phyloP scores from a whole-genome alignment of 2,329 filamentous ascomycete species.

The Diaporthe ilicicola region DNA sequence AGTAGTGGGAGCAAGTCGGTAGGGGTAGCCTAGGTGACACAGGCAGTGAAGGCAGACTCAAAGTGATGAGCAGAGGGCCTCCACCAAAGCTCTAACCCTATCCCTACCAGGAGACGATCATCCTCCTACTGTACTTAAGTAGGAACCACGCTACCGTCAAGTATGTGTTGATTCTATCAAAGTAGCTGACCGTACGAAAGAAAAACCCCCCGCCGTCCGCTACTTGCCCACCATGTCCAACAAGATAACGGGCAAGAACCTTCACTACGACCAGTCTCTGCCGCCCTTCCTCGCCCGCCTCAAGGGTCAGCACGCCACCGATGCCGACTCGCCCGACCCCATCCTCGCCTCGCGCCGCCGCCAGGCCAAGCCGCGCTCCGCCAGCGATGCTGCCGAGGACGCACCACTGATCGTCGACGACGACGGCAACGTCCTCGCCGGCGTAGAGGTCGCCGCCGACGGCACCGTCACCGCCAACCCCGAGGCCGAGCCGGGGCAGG shows the following conservation, averaged over 20 bases:
- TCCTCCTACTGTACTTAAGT: too few relatives aligned
- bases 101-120: too few relatives aligned
- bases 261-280: constrained; percentile 69
- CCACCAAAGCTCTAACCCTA: neutral
- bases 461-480: constrained; percentile 48
- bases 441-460: constrained; percentile 49
- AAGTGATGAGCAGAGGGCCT: too few relatives aligned
- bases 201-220: constrained; percentile 34
- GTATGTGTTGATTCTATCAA: too few relatives aligned
- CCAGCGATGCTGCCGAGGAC: constrained; percentile 78
- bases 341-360: constrained; percentile 59
- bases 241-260: constrained; percentile 76
- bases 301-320: constrained; percentile 59
- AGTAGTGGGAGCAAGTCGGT: too few relatives aligned
- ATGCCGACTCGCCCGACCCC: constrained; percentile 58
- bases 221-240: constrained; percentile 50
- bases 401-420: constrained; percentile 80
- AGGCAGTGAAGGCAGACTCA: too few relatives aligned
- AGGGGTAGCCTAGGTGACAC: too few relatives aligned
- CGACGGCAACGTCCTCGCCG: constrained; percentile 67
- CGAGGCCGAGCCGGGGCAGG: constrained; percentile 33
- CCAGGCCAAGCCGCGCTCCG: constrained; percentile 62
- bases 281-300: constrained; percentile 69
- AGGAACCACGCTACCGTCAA: too few relatives aligned
- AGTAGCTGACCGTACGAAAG: neutral